Evolutionary conservation across 768 basidiomycete genomes (phyloP).

Genomic region (Cytidiella melzeri): DNA sequence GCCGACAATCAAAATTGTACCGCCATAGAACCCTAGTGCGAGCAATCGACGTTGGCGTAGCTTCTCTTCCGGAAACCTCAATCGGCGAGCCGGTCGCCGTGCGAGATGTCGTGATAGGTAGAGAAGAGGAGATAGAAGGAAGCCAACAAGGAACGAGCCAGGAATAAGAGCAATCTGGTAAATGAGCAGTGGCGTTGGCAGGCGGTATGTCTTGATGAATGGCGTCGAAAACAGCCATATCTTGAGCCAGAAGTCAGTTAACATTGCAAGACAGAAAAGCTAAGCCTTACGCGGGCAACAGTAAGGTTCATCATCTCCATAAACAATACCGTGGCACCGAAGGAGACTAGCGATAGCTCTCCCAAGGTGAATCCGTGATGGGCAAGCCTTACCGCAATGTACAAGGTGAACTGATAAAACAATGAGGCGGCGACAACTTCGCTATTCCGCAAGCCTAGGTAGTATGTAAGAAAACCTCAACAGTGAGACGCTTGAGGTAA

Average conservation of each 20-base stretch:
- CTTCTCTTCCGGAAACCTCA: conserved; percentile 80
- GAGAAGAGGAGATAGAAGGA: conserved; percentile 89
- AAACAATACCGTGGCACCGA: conserved; percentile 80
- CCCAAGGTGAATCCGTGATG: conserved; percentile 95
- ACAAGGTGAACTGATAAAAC: conserved; percentile 90
- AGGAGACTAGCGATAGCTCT: conserved; percentile 84
- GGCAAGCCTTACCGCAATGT: conserved; percentile 82
- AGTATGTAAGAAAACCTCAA: not conserved
- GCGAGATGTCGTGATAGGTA: conserved; percentile 90
- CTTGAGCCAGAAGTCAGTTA: conserved; percentile 31
- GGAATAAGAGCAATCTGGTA: conserved; percentile 92
- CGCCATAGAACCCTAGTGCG: conserved; percentile 79
- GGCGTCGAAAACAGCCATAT: conserved; percentile 75
- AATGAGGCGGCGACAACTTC: conserved; percentile 68
- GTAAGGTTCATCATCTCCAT: conserved; percentile 87
- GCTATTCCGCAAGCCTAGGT: conserved; percentile 66
- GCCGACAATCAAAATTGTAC: conserved; percentile 68
- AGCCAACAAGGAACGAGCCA: conserved; percentile 88
- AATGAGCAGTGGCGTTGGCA: conserved; percentile 86
- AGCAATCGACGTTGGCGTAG: conserved; percentile 74
- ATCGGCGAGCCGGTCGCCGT: conserved; percentile 73
- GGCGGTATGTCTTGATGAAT: conserved; percentile 86
- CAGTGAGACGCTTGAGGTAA: conserved; percentile 3
- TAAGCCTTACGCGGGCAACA: conserved; percentile 59
- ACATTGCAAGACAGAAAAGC: not conserved